Evolutionary conservation across 331 rosid species (phyloP).

Genomic region (Pyracantha coccinea): DNA sequence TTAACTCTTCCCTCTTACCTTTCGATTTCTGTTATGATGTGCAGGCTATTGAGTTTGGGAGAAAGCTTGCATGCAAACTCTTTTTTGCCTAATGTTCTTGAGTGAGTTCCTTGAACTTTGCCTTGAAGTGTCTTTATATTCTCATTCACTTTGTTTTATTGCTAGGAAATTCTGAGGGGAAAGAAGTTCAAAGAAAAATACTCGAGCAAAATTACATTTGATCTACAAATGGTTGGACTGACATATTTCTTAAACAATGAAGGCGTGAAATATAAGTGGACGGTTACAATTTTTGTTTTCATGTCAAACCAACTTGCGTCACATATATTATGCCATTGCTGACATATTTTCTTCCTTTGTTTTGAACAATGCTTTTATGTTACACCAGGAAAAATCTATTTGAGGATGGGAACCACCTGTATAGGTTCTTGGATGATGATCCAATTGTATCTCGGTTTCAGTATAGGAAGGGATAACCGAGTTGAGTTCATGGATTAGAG

Average conservation of each 20-base stretch:
- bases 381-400: constrained; percentile 54
- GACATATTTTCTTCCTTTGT: constrained; percentile 2
- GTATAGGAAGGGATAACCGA: constrained; percentile 18
- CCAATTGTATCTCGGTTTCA: constrained; percentile 73
- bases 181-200: background rate
- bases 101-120: constrained; percentile 42
- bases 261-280: background rate
- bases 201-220: background rate
- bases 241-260: background rate
- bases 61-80: constrained; percentile 65
- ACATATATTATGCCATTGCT: constrained; percentile 1
- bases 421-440: constrained; percentile 82
- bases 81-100: constrained; percentile 71
- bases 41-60: constrained; percentile 50
- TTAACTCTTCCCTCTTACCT: no score
- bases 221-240: background rate
- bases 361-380: constrained; percentile 11
- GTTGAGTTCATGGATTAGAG: no score
- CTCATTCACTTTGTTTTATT: background rate
- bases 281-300: background rate
- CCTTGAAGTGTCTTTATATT: constrained; percentile 4
- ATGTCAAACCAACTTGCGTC: background rate
- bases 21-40: no score
- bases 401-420: constrained; percentile 77
- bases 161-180: background rate